Conservation (phyloP, 1,139 yeast genomes). For the Lodderomyces parapsilosis region DNA sequence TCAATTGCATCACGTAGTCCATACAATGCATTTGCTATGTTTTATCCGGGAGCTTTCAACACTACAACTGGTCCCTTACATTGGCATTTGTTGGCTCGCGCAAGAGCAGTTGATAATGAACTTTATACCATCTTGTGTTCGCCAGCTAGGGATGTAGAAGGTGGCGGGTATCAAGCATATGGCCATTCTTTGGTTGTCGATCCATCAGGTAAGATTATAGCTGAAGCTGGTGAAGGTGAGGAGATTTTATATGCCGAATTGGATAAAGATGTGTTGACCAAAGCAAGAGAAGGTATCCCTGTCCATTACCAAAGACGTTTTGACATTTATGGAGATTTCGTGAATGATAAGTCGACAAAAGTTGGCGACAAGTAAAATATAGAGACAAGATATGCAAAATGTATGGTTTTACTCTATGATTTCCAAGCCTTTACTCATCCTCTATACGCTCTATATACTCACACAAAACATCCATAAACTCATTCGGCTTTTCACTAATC, state of each 20-base stretch:
- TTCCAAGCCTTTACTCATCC: constrained; percentile 27
- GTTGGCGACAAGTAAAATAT: constrained; percentile 31
- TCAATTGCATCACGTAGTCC: constrained; percentile 70
- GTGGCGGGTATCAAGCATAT: constrained; percentile 78
- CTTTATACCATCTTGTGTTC: constrained; percentile 77
- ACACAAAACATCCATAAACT: constrained; percentile 56
- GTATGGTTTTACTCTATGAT: too few relatives aligned
- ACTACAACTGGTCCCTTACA: constrained; percentile 94
- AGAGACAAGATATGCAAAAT: too few relatives aligned
- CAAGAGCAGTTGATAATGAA: constrained; percentile 90
- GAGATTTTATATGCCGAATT: constrained; percentile 78
- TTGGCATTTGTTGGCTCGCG: constrained; percentile 84
- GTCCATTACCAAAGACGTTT: constrained; percentile 73
- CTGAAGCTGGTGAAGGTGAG: constrained; percentile 85
- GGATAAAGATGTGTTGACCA: constrained; percentile 60
- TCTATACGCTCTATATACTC: constrained; percentile 61
- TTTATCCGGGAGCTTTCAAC: constrained; percentile 95
- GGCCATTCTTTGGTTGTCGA: constrained; percentile 89
- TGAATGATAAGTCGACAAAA: constrained; percentile 40
- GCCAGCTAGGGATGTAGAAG: constrained; percentile 76
- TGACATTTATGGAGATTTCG: constrained; percentile 77
- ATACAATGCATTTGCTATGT: constrained; percentile 78
- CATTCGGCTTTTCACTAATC: constrained; percentile 73
- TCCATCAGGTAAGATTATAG: constrained; percentile 77
- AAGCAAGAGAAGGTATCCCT: constrained; percentile 73